Percentiles rank a stretch among this genome's conserved stretches.
Conservation (phyloP, 192 early-diverging fungal species). For the Coemansia sp. region DNA sequence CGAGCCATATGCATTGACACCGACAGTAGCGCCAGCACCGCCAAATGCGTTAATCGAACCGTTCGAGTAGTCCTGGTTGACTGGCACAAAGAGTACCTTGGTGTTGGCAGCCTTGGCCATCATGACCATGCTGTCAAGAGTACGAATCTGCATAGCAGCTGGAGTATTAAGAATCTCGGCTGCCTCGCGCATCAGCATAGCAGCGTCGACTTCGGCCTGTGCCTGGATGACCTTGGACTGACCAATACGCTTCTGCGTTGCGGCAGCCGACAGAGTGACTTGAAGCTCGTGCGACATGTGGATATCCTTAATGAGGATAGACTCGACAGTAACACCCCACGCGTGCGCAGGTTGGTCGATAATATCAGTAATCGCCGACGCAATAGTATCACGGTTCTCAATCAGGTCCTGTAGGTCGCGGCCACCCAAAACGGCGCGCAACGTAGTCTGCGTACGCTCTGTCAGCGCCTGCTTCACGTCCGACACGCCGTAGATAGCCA, state of each 20-base stretch:
- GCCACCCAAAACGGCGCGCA: conserved; percentile 80
- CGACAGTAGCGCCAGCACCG: conserved; percentile 39
- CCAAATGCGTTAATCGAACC: conserved; percentile 51
- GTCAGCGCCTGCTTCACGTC: conserved; percentile 76
- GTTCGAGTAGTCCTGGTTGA: conserved; percentile 52
- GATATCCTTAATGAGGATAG: conserved; percentile 87
- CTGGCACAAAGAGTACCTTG: conserved; percentile 72
- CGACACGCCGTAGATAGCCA: conserved; percentile 78
- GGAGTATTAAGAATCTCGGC: conserved; percentile 87
- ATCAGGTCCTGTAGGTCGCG: conserved; percentile 84
- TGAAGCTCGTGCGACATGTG: conserved; percentile 73
- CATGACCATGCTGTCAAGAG: conserved; percentile 77
- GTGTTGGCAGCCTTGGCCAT: conserved; percentile 75
- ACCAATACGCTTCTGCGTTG: conserved; percentile 84
- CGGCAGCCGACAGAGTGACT: conserved; percentile 73
- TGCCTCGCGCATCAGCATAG: conserved; percentile 89
- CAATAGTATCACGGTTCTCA: conserved; percentile 86
- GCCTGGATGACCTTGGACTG: conserved; percentile 91
- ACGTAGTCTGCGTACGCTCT: conserved; percentile 88
- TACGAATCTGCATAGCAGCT: conserved; percentile 84
- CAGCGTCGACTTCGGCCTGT: conserved; percentile 81
- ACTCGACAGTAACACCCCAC: conserved; percentile 81
- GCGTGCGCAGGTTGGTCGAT: conserved; percentile 73
- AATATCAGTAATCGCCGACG: conserved; percentile 79
- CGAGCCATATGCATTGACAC: conserved; percentile 17